These are phyloP conservation scores for Globisporangium takayamanum DNA, from an alignment of 352 stramenopile genomes.

Conservation along the genomic window DNA sequence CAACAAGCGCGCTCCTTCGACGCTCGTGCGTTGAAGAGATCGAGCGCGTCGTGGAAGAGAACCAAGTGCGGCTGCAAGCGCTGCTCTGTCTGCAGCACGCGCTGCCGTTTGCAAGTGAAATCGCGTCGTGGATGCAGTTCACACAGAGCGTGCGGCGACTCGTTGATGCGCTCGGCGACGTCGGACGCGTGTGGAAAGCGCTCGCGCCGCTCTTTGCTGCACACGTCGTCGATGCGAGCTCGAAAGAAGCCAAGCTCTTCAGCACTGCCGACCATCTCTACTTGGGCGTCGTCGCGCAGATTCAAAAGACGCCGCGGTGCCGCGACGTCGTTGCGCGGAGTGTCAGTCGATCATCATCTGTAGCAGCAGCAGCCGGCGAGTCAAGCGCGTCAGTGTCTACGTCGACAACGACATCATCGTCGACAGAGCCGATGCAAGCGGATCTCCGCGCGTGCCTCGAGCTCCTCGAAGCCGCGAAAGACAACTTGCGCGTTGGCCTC, in stretches of 20 bases:
- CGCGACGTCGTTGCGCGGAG: slow-evolving; percentile 21
- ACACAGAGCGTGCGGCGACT: slow-evolving; percentile 29
- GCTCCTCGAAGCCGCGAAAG: slow-evolving; percentile 38
- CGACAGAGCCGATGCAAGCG: slow-evolving; percentile 15
- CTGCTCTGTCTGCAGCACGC: slow-evolving; percentile 43
- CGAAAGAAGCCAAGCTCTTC: slow-evolving; percentile 42
- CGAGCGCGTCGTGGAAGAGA: slow-evolving; percentile 50
- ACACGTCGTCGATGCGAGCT: slow-evolving; percentile 34
- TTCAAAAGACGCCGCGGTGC: slow-evolving; percentile 29
- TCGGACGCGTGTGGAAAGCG: slow-evolving; percentile 43
- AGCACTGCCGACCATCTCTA: slow-evolving; percentile 35
- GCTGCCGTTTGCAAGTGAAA: slow-evolving; percentile 34
- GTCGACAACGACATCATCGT: not conserved
- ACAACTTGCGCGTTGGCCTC: slow-evolving; percentile 37
- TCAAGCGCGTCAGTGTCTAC: too few relatives aligned
- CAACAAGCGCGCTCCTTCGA: slow-evolving; percentile 10
- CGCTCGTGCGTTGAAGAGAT: slow-evolving; percentile 39
- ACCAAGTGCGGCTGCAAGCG: slow-evolving; percentile 41
- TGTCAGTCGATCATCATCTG: not conserved
- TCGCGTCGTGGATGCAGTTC: slow-evolving; percentile 44
- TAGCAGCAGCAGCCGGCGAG: not conserved
- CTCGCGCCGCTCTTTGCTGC: slow-evolving; percentile 45
- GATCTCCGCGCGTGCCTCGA: slow-evolving; percentile 30
- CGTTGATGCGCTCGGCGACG: slow-evolving; percentile 28
- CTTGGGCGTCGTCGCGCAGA: slow-evolving; percentile 15